Base-by-base conservation (phyloP, 768 basidiomycete genomes). In the Phlebiopsis flavidoalba region DNA sequence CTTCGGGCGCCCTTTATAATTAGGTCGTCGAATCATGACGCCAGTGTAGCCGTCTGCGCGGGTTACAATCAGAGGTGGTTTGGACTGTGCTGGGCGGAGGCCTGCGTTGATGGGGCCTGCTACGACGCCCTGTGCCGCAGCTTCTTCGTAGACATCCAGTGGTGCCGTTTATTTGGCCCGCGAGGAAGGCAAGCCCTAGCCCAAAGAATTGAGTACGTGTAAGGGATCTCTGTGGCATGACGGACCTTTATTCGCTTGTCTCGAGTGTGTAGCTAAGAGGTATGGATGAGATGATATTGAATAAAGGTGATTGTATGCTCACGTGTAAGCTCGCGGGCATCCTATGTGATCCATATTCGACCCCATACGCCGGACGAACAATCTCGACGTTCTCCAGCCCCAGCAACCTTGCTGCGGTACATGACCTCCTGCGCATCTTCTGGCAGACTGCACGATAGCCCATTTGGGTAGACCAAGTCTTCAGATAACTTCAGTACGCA, bases 121-220 rank as follows among this genome's bases (percentile, higher is more conserved):
- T 0, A 96, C 73, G n/a, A 84, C 76, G 8, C 94, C 94, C 70
- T 95, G 94, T 3, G 91, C 92, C 1, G 91, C 94, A 1, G 94
- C 94, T 74, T 96, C 94, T 70, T 96, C 94, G 69, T 96, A 96
- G 5, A n/a, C n/a, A n/a, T n/a, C 94, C 94, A 1, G 94, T 96
- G 0, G 94, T 96, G 11, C 89, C 89, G 65, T 95, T 95, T 67
- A 95, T 95, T 71, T 95, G 93, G 3, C 93, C 93, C 0, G 92
- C 91, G 21, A 95, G 82, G 73, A 89, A 95, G n/a, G n/a, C 2
- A 95, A 79, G 1, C 93, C 93, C 83, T 89, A 50, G n/a, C n/a
- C n/a, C n/a, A 17, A 2, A 36, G n/a, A 33, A 45, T 17, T 22
- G 26, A 57, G 53, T 24, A 24, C 37, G 24, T 11, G 1, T 17